These are phyloP conservation scores for Kokia cookei DNA, from an alignment of 441 rosid genomes.

Conservation along the genomic window DNA sequence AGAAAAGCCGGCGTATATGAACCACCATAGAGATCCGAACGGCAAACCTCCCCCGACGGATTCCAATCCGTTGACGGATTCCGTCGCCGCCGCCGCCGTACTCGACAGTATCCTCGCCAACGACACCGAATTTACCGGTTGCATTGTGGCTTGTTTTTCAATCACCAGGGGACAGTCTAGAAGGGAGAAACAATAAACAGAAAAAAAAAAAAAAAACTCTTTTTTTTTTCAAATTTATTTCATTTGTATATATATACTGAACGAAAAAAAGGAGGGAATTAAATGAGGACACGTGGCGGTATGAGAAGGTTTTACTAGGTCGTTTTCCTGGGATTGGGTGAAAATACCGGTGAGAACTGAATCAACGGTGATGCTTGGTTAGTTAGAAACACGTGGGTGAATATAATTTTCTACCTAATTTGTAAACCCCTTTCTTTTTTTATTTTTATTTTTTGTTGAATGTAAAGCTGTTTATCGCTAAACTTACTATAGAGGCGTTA, in stretches of 20 bases:
- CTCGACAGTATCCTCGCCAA: neutral
- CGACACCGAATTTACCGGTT: slow-evolving; percentile 48
- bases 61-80: slow-evolving; percentile 15
- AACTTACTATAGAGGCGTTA: too few relatives aligned
- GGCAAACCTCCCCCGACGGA: slow-evolving; percentile 25
- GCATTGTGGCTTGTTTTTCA: slow-evolving; percentile 29
- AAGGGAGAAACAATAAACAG: neutral
- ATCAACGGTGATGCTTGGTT: too few relatives aligned
- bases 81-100: slow-evolving; percentile 5
- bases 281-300: neutral
- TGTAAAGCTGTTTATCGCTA: too few relatives aligned
- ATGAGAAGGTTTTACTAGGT: neutral
- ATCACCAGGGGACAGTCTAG: neutral
- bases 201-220: neutral
- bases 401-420: too few relatives aligned
- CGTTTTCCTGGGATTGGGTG: neutral
- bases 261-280: neutral
- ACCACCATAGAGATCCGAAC: slow-evolving; percentile 51
- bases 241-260: neutral
- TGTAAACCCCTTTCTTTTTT: too few relatives aligned
- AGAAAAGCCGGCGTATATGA: slow-evolving; percentile 58
- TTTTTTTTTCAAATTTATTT: neutral
- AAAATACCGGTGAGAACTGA: neutral
- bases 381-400: too few relatives aligned
- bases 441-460: too few relatives aligned